These are phyloP conservation scores for Urostyla sp. DNA, from an alignment of 73 alveolate genomes.

Conservation along the genomic window DNA sequence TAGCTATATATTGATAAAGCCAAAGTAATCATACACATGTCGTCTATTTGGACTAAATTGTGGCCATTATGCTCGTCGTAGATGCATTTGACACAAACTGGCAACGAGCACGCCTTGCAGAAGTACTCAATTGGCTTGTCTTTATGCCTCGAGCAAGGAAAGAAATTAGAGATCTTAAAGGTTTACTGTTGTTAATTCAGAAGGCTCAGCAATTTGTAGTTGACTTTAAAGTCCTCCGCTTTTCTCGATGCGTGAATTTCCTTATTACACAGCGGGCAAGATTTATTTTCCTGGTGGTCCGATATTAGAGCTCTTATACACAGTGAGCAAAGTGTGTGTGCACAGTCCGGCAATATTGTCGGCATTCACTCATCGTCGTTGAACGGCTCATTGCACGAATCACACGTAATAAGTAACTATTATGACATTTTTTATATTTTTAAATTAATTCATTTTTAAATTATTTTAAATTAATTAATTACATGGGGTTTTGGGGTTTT, in stretches of 20 bases:
- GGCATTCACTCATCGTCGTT: conserved; percentile 52
- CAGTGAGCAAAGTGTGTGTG: conserved; percentile 42
- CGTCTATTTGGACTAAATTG: conserved; percentile 70
- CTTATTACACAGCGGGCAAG: conserved; percentile 32
- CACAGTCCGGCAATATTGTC: conserved; percentile 56
- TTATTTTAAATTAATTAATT: too few relatives aligned
- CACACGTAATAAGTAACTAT: conserved; percentile 43
- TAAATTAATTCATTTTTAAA: conserved; percentile 17
- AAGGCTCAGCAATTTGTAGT: conserved; percentile 40
- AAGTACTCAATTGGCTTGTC: conserved; percentile 76
- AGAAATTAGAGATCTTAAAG: conserved; percentile 8
- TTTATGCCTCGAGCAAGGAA: conserved; percentile 67
- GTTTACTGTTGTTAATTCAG: conserved; percentile 12
- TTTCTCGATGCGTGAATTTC: conserved; percentile 1
- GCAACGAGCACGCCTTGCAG: conserved; percentile 75
- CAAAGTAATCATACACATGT: conserved; percentile 60
- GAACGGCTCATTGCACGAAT: conserved; percentile 47
- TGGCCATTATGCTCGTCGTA: conserved; percentile 82
- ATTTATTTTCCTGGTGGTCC: not conserved
- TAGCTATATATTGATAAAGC: conserved; percentile 36
- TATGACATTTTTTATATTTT: conserved; percentile 13
- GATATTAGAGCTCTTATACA: conserved; percentile 41
- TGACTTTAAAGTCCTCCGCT: conserved; percentile 38
- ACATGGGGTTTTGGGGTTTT: too few relatives aligned
- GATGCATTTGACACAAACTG: conserved; percentile 78